Evolutionary conservation across 345 rosid genomes (phyloP), one percentile per base, ranked within the genome.

Genomic region (Eucalyptus leucophloia): DNA sequence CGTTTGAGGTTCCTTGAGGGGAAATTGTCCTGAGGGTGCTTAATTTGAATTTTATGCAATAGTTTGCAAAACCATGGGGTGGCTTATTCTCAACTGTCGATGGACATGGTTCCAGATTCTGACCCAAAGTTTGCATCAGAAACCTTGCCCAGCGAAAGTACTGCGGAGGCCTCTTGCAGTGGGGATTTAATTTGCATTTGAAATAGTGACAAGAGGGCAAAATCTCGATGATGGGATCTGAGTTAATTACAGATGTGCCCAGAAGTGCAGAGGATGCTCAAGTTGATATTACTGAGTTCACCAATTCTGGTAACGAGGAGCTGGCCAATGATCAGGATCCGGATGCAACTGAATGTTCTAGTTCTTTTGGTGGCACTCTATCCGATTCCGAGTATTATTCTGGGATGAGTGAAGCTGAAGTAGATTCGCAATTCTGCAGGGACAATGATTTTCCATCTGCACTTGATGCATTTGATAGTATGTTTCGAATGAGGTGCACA

Each of bases 301-400:
- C 91, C 17, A 88, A 88, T 69, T 47, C 86, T 86, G 92, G 60
- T 81, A 91, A 90, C 77, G 50, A 86, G 30, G 67, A 88, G 83
- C 77, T 89, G 65, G 86, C 92, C 80, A 86, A 89, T 67, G 92
- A 89, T 89, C 93, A 92, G 49, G 98, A 96, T 58, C 98, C 97
- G n/a, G 93, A 96, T 92, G 99, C 96, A 24, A 96, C 99, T 42
- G 99, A 97, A 89, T 94, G 91, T 91, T 96, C 98, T 88, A 97
- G 98, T 92, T 96, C 98, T 65, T 97, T 97, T 92, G 97, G 96
- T 5, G 91, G 96, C 92, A 95, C 95, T 87, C 86, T 88, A n/a
- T 95, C 98, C 44, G 95, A 93, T 88, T 88, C 91, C 12, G 94
- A 91, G 89, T 93, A 90, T 89, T 92, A 89, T 86, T 91, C 93